A percentile compares a stretch with the other conserved stretches of the same genome.
These are phyloP conservation scores for Senecio squalidus DNA, from an alignment of 140 eudicot genomes.

Conservation along the genomic window DNA sequence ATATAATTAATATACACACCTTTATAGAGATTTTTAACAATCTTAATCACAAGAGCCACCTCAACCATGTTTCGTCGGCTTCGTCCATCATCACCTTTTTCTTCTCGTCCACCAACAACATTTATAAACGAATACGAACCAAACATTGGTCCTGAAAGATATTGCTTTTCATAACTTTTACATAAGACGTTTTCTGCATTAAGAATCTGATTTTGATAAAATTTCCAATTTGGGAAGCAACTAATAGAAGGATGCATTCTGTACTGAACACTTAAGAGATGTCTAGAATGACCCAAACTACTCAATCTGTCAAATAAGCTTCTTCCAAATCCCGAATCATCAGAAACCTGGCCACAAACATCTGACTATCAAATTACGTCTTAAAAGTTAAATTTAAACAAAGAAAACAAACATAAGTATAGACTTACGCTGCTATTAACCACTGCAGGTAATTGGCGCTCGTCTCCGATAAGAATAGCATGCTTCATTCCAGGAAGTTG, in stretches of 20 bases:
- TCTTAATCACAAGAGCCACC: conserved; percentile 41
- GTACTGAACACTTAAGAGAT: conserved; percentile 52
- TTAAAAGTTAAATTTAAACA: not conserved
- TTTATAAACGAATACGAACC: conserved; percentile 62
- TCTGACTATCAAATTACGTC: not conserved
- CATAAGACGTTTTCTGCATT: conserved; percentile 33
- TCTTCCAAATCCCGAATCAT: conserved; percentile 51
- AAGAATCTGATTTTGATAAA: conserved; percentile 33
- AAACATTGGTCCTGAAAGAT: conserved; percentile 43
- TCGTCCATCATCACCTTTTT: conserved; percentile 23
- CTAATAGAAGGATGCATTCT: conserved; percentile 68
- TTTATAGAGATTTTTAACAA: conserved; percentile 37
- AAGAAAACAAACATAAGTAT: not conserved
- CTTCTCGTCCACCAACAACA: conserved; percentile 44
- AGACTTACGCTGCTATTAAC: conserved; percentile 45
- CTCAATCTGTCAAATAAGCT: conserved; percentile 59
- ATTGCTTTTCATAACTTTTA: conserved; percentile 21
- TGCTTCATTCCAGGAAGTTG: conserved; percentile 43
- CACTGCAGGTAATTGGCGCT: conserved; percentile 57
- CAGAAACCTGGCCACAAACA: conserved; percentile 34
- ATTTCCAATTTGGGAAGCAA: conserved; percentile 43
- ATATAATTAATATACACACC: conserved; percentile 28
- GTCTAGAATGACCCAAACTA: conserved; percentile 41
- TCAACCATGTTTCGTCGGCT: conserved; percentile 53
- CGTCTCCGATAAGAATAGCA: conserved; percentile 66